Percentiles rank a stretch among this genome's conserved stretches.
phyloP scores from a whole-genome alignment of 75 land plant genomes.

The Azolla pinnata region DNA sequence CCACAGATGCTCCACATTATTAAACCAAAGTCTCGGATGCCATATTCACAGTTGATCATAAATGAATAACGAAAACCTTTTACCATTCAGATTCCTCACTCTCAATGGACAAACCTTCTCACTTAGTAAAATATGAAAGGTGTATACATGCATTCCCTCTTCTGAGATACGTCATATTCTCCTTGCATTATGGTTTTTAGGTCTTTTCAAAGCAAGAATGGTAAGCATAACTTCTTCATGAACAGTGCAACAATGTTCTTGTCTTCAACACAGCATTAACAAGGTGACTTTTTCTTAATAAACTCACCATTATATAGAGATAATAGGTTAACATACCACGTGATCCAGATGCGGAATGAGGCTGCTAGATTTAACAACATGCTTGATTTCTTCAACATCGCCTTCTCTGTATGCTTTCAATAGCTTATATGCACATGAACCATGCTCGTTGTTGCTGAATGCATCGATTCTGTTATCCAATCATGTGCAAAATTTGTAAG shows the following conservation, averaged over 20 bases:
- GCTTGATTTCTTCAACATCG: conserved; percentile 69
- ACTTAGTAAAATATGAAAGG: no score
- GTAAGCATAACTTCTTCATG: no score
- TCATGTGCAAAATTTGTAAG: neutral
- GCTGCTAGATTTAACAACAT: conserved; percentile 54
- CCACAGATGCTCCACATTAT: no score
- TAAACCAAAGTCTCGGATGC: neutral
- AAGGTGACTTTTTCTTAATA: neutral
- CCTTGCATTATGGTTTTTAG: no score
- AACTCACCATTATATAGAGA: neutral
- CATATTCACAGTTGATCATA: neutral
- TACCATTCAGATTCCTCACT: neutral
- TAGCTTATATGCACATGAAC: conserved; percentile 62
- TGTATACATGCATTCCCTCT: no score
- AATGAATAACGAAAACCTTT: neutral
- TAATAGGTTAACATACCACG: conserved; percentile 34
- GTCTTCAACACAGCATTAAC: neutral
- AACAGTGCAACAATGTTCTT: no score
- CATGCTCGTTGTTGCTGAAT: conserved; percentile 71
- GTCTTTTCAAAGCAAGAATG: no score
- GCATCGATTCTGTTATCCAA: conserved; percentile 57
- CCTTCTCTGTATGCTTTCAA: conserved; percentile 74
- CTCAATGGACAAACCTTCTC: neutral
- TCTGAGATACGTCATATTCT: no score
- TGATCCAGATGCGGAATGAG: conserved; percentile 75